Evolutionary conservation across 108 stramenopile species (phyloP).

Genomic region (Fragilariopsis cylindrus): DNA sequence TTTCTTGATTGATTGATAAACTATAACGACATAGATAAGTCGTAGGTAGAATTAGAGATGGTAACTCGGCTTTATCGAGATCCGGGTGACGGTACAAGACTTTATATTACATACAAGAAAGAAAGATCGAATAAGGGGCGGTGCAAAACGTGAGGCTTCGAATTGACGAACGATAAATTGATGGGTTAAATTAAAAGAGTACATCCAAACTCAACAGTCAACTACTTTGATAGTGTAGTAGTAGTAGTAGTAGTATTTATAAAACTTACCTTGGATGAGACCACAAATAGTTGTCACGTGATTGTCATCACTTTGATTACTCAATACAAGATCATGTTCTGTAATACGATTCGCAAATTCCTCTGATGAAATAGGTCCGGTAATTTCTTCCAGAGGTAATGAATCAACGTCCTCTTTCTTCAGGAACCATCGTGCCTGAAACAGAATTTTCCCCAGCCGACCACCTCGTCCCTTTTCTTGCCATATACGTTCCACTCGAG

Average conservation of each 20-base stretch:
- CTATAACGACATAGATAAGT: conserved; percentile 57
- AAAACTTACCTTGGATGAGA: conserved; percentile 15
- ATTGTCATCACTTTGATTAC: conserved; percentile 69
- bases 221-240: background rate
- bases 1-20: conserved; percentile 20
- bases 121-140: too few species aligned
- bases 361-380: conserved; percentile 25
- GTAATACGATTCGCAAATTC: conserved; percentile 39
- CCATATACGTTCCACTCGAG: conserved; percentile 67
- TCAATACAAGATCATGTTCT: conserved; percentile 53
- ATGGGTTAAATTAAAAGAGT: background rate
- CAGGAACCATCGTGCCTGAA: conserved; percentile 37
- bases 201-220: background rate
- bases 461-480: conserved; percentile 24
- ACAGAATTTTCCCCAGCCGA: conserved; percentile 9
- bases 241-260: background rate
- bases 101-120: conserved; percentile 21
- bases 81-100: conserved; percentile 39
- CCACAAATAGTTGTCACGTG: conserved; percentile 55
- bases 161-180: too few species aligned
- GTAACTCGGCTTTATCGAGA: conserved; percentile 15
- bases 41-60: conserved; percentile 23
- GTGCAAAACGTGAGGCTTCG: too few species aligned
- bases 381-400: conserved; percentile 40
- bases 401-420: conserved; percentile 62